Evolutionary conservation across 2,329 filamentous ascomycete species (phyloP), one percentile per base, ranked within the genome.

Genomic region (Ramularia collo-cygni): DNA sequence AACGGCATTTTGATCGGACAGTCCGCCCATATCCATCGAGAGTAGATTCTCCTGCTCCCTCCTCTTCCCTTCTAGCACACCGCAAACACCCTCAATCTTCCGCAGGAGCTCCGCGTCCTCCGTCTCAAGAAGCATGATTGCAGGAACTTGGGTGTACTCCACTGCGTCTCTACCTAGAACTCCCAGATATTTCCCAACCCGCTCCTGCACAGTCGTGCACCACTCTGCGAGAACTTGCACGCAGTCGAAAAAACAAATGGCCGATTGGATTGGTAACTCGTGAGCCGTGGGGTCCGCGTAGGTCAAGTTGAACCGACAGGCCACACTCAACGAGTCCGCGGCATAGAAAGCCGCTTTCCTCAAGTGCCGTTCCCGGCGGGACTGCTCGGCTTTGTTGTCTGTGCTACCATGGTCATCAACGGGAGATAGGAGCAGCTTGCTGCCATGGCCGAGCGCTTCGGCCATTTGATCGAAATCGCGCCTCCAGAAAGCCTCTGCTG

Each of bases 331-430:
- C 1, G 89, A 94, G 61, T 95, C 88, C 1, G 87, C 88, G 1
- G 92, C 92, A 57, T 94, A 95, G 58, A 88, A 93, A 0, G 90
- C 92, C n/a, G 92, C 92, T 61, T 90, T 93, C 30, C 90, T 82
- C 14, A 96, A 72, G 56, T 94, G 86, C 50, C 81, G 83, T 64
- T 98, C 90, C 2, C 88, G 81, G 42, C 83, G 81, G 0, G 83
- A 80, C 57, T 66, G 55, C 53, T 42, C 50, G 53, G 47, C 18
- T 42, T 43, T n/a, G 29, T 17, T 37, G 26, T 36, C 29, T 9
- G 42, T 24, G 12, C 35, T 30, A 9, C 35, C 35, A 19, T 41
- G 33, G 3, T 26, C 34, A 13, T 36, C 37, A 15, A 26, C 43
- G 12, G 37, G 39, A 14, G 41, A 46, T 43, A 85, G 83, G 49